phyloP scores from a whole-genome alignment of 176 grass and related monocot species.

The Dactylis glomerata region DNA sequence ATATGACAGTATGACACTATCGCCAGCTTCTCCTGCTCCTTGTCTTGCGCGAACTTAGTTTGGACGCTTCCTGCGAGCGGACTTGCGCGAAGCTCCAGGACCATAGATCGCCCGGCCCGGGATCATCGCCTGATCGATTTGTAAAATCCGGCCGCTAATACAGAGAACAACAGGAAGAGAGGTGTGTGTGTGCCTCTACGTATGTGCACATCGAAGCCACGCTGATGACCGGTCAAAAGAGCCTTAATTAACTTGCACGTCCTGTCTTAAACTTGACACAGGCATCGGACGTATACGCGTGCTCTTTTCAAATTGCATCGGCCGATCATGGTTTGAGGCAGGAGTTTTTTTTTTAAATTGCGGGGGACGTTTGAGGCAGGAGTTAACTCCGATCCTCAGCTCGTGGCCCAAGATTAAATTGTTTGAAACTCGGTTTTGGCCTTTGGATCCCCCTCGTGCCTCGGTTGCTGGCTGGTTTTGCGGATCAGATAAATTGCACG shows the following conservation, averaged over 20 bases:
- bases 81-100: background rate
- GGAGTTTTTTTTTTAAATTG: too few species aligned
- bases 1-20: too few species aligned
- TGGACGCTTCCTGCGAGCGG: slow-evolving; percentile 10
- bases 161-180: background rate
- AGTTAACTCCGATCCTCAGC: slow-evolving; percentile 4
- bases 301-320: slow-evolving; percentile 1
- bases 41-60: slow-evolving; percentile 26
- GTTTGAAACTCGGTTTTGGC: background rate
- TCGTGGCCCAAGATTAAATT: background rate
- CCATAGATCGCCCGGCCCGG: slow-evolving; percentile 1
- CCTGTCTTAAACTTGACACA: background rate
- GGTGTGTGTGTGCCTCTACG: background rate
- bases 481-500: background rate
- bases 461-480: background rate
- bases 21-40: too few species aligned
- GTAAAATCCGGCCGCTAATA: slow-evolving; percentile 28
- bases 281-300: background rate
- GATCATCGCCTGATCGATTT: slow-evolving; percentile 24
- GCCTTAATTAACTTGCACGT: background rate
- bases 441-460: background rate
- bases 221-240: background rate
- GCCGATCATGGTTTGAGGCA: background rate
- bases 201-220: background rate
- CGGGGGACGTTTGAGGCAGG: slow-evolving; percentile 13